These are phyloP conservation scores for Blastobotrys indianensis DNA, from an alignment of 1,139 yeast genomes.

Conservation along the genomic window DNA sequence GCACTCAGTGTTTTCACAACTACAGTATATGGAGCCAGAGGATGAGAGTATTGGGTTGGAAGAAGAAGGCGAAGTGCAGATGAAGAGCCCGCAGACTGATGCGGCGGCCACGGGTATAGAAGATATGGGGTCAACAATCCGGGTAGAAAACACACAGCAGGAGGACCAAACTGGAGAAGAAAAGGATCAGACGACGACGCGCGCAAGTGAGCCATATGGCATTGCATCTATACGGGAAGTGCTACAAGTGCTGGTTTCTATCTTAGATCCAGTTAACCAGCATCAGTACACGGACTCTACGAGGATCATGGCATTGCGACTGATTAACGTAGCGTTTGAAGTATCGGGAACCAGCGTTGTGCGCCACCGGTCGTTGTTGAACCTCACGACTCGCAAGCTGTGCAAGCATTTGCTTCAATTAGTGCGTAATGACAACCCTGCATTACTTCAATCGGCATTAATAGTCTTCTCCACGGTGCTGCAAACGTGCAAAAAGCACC, in stretches of 20 bases:
- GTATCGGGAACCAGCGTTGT: slow-evolving; percentile 68
- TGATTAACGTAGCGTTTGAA: slow-evolving; percentile 76
- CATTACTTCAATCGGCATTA: slow-evolving; percentile 67
- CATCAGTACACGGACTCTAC: slow-evolving; percentile 84
- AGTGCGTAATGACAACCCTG: slow-evolving; percentile 62
- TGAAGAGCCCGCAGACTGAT: not conserved
- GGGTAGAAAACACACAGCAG: slow-evolving; percentile 7
- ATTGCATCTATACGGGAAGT: slow-evolving; percentile 62
- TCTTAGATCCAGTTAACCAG: slow-evolving; percentile 77
- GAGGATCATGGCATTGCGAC: slow-evolving; percentile 71
- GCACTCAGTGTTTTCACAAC: slow-evolving; percentile 53
- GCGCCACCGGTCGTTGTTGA: slow-evolving; percentile 59
- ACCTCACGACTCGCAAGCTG: slow-evolving; percentile 67
- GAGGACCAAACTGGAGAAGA: slow-evolving; percentile 10
- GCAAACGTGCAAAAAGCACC: slow-evolving; percentile 30
- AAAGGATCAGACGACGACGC: not conserved
- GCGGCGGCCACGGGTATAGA: slow-evolving; percentile 10
- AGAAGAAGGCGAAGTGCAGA: slow-evolving; percentile 14
- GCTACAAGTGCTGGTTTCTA: slow-evolving; percentile 70
- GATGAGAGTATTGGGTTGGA: slow-evolving; percentile 22
- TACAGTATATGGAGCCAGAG: slow-evolving; percentile 53
- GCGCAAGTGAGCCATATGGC: slow-evolving; percentile 45
- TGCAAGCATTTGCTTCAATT: slow-evolving; percentile 79
- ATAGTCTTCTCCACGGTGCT: slow-evolving; percentile 62
- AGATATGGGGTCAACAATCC: slow-evolving; percentile 19